Conservation (phyloP, 2,329 filamentous ascomycete species). For the Trichoderma sp. region DNA sequence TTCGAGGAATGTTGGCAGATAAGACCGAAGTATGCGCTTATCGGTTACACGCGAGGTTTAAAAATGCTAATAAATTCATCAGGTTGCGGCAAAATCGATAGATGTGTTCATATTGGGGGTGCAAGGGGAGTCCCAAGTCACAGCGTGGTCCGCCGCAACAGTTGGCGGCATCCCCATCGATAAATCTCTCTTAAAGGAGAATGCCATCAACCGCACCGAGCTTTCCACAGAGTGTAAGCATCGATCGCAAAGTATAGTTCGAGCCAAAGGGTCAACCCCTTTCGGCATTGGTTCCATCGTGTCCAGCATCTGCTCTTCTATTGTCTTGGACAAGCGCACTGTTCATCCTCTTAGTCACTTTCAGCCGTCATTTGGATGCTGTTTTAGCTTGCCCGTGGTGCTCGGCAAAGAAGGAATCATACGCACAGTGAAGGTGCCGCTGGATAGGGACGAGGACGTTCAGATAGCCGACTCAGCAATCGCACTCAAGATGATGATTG, state of each 20-base stretch:
- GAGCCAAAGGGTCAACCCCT: constrained; percentile 48
- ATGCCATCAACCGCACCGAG: constrained; percentile 28
- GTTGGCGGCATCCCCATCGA: constrained; percentile 23
- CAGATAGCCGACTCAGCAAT: not conserved
- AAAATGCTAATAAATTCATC: not conserved
- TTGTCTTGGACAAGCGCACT: constrained; percentile 46
- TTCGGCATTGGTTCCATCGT: constrained; percentile 50
- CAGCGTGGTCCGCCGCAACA: constrained; percentile 27
- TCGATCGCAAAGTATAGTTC: constrained; percentile 40
- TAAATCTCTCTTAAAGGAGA: not conserved
- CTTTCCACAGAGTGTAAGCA: constrained; percentile 43
- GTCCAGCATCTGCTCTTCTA: constrained; percentile 47
- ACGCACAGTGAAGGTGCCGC: not conserved
- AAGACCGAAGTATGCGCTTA: constrained; percentile 16
- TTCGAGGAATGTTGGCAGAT: constrained; percentile 43
- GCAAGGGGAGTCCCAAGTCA: constrained; percentile 26
- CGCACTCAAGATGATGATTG: not conserved
- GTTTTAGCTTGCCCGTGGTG: constrained; percentile 48
- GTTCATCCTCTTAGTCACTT: constrained; percentile 49
- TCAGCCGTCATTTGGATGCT: constrained; percentile 45
- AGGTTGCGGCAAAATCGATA: constrained; percentile 6
- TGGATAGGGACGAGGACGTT: not conserved
- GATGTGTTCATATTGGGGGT: constrained; percentile 26
- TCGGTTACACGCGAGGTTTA: not conserved
- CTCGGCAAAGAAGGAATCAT: constrained; percentile 42